Percentiles rank a stretch among this genome's conserved stretches.
These are phyloP conservation scores for Neckera pumila DNA, from an alignment of 225 moss, liverwort and hornwort genomes.

Conservation along the genomic window DNA sequence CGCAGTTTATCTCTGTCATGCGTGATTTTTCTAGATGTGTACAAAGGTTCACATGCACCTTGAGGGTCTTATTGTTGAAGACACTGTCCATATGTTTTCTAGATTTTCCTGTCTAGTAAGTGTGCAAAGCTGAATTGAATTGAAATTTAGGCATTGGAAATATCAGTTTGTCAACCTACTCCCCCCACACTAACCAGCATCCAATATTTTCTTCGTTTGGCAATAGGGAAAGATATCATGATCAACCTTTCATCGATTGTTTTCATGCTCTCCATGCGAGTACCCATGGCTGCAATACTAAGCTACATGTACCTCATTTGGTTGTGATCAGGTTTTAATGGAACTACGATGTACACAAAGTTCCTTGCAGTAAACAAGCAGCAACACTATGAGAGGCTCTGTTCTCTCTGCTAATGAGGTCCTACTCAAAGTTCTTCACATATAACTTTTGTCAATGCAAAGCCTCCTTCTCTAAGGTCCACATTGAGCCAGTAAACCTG, in stretches of 20 bases:
- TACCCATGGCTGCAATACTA: too few relatives aligned
- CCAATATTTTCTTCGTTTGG: fast-evolving
- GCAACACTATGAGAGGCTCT: neutral
- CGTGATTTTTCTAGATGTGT: too few relatives aligned
- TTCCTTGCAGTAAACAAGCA: neutral
- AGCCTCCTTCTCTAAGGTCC: neutral
- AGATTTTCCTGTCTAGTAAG: neutral
- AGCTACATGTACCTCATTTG: neutral
- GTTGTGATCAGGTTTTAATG: too few relatives aligned
- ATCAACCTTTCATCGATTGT: neutral
- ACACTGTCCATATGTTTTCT: too few relatives aligned
- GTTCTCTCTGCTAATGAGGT: fast-evolving
- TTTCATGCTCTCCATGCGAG: too few relatives aligned
- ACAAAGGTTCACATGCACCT: fast-evolving
- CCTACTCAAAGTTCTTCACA: neutral
- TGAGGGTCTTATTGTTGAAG: neutral
- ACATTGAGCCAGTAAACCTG: neutral
- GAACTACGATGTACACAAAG: too few relatives aligned
- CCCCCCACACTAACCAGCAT: too few relatives aligned
- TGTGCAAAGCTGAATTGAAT: fast-evolving
- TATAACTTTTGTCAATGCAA: neutral
- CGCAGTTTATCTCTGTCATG: neutral
- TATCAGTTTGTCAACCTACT: neutral
- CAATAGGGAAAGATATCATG: too few relatives aligned
- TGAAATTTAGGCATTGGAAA: fast-evolving